Conservation (phyloP, 805 yeast species). For the Lipomyces orientalis region DNA sequence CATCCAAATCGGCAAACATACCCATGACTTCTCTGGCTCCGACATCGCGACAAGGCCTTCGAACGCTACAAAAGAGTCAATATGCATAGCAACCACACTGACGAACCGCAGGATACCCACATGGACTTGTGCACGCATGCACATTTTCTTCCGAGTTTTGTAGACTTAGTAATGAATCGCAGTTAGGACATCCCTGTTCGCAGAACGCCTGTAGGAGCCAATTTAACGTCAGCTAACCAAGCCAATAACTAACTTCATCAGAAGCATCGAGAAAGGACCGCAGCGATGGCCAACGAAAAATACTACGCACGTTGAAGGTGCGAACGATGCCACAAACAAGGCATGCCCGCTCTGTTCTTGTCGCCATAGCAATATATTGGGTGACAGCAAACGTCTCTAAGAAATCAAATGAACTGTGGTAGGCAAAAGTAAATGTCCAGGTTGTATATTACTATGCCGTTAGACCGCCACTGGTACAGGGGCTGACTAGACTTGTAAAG, state of each 20-base stretch:
- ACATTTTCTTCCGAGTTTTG: conserved; percentile 81
- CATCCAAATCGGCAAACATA: conserved; percentile 16
- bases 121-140: conserved; percentile 92
- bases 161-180: conserved; percentile 83
- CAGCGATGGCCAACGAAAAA: not conserved
- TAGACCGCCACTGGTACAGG: too few species aligned
- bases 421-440: not conserved
- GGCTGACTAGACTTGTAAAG: too few species aligned
- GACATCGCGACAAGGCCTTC: conserved; percentile 94
- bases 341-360: conserved; percentile 84
- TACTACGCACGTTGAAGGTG: conserved; percentile 61
- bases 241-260: not conserved
- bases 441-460: too few species aligned
- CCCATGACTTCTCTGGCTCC: conserved; percentile 88
- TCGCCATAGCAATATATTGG: conserved; percentile 2
- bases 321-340: conserved; percentile 96
- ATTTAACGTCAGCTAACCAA: not conserved
- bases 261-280: not conserved
- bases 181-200: conserved; percentile 92
- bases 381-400: not conserved
- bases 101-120: conserved; percentile 38
- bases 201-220: conserved; percentile 59
- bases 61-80: conserved; percentile 53
- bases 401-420: not conserved
- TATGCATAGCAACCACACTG: not conserved